A percentile compares a stretch with the other conserved stretches of the same genome.
These are phyloP conservation scores for Camelina hispida DNA, from an alignment of 345 rosid species.

Conservation along the genomic window DNA sequence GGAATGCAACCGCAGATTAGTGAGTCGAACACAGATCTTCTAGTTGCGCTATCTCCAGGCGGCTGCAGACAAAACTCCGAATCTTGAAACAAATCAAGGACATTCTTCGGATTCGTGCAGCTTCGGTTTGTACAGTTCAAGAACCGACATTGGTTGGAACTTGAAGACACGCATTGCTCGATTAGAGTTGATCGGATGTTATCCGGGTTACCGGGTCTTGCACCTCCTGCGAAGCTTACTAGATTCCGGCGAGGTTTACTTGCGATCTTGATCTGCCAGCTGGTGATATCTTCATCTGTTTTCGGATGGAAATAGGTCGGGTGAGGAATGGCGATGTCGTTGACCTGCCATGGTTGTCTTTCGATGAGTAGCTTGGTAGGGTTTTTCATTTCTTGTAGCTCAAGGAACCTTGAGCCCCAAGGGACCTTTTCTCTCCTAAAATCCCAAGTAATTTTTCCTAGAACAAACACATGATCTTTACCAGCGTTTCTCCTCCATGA, in stretches of 20 bases:
- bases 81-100: background rate
- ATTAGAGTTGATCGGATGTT: constrained; percentile 5
- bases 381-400: constrained; percentile 67
- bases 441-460: constrained; percentile 83
- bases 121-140: background rate
- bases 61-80: constrained; percentile 78
- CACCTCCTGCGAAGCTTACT: constrained; percentile 11
- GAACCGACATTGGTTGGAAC: background rate
- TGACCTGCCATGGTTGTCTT: constrained; percentile 76
- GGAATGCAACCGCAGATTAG: constrained; percentile 79
- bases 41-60: constrained; percentile 76
- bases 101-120: background rate
- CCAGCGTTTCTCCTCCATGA: constrained; percentile 63
- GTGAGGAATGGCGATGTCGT: constrained; percentile 76
- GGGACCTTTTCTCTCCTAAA: constrained; percentile 58
- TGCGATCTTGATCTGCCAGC: constrained; percentile 64
- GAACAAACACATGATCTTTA: constrained; percentile 70
- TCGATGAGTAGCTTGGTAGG: constrained; percentile 76
- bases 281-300: constrained; percentile 56
- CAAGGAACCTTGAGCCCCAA: constrained; percentile 71
- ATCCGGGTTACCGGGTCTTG: background rate
- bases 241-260: constrained; percentile 1
- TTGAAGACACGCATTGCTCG: constrained; percentile 3
- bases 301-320: constrained; percentile 75
- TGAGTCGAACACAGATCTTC: constrained; percentile 74